Base-by-base conservation (phyloP, 2,329 filamentous ascomycete species). In the Ceratocystis ficicola region DNA sequence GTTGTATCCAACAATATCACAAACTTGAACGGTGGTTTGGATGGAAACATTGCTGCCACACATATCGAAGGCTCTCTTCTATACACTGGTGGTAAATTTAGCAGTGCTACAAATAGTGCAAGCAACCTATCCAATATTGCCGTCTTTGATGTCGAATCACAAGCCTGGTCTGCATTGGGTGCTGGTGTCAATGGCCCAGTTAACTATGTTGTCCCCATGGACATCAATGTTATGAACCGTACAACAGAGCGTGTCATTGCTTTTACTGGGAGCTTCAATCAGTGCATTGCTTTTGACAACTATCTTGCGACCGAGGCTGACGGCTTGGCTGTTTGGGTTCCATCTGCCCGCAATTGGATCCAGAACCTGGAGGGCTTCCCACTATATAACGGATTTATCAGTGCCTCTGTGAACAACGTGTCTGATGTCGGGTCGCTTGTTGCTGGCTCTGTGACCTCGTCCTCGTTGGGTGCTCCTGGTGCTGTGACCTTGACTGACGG, bases 321-420 rank as follows among this genome's bases (percentile, higher is more conserved):
- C 63, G 91, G 92, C 1, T 90, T 99, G 71, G 93, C 90, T 15
- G 80, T 97, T 46, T 99, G 94, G 94, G 87, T 97, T 6, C 89
- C 89, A 2, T 95, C 91, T 2, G 80, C 82, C 68, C 81, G 80
- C 67, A 94, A 94, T 73, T 99, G 94, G 94, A 79, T 99, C 17
- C 85, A 90, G 72, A 94, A 95, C 70, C 77, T 96, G 20, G 75
- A 85, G 44, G 77, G 83, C 5, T 76, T 82, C 6, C 85, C 89
- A 65, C 79, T 83, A 5, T 82, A 95, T 70, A 80, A 81, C 67
- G 95, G 94, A 46, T 77, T 85, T 66, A 80, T 99, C 59, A 88
- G 86, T 20, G 82, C 89, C 0, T 80, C 81, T 5, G 79, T 86
- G 48, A 81, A 89, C n/a, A 79, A 86, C 64, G 77, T 90, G 22